Evolutionary conservation across 257 asterid genomes (phyloP), one percentile per base, ranked within the genome.

Genomic region (Solanum verrucosum): DNA sequence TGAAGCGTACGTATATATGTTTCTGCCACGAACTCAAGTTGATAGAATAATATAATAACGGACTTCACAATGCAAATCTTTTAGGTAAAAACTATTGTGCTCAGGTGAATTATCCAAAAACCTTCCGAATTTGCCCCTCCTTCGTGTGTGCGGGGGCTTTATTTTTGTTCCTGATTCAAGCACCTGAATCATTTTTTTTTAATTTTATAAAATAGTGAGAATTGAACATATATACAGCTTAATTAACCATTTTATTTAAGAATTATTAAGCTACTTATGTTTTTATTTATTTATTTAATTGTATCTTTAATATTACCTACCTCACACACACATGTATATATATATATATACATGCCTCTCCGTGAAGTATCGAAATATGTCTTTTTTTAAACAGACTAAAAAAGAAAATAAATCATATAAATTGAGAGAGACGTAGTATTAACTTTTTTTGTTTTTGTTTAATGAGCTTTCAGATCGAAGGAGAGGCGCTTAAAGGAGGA

Each of bases 401-500:
- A 42, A 42, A 42, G 5, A 42, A 42, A 42, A 11, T 10, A 14
- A 42, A 42, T 42, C 15, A 11, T 11, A 42, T 42, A 42, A 42
- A 11, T 42, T 42, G 49, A 42, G 5, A 42, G 13, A 42, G 14
- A 42, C 2, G 49, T 15, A 11, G 14, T 42, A 40, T 29, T 67
- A 14, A 65, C 14, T 46, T 78, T 23, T 21, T 63, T 7, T 35
- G 18, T 42, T 23, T 13, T 52, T 52, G 23, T 52, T 52, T 67
- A 23, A 14, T 88, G 93, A 38, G 60, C 3, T 40, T 37, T 84
- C 75, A 87, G 89, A 87, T 87, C 15, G 89, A 87, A 87, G 89
- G 89, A 87, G 89, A 13, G 60, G 89, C 89, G 5, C 89, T 68
- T 88, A 13, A 90, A 90, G 87, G 37, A 44, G 89, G 90, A 12